A percentile compares a stretch with the other conserved stretches of the same genome.
Evolutionary conservation across 1,284 basidiomycete genomes (phyloP).

Genomic region (Tremellales sp.): DNA sequence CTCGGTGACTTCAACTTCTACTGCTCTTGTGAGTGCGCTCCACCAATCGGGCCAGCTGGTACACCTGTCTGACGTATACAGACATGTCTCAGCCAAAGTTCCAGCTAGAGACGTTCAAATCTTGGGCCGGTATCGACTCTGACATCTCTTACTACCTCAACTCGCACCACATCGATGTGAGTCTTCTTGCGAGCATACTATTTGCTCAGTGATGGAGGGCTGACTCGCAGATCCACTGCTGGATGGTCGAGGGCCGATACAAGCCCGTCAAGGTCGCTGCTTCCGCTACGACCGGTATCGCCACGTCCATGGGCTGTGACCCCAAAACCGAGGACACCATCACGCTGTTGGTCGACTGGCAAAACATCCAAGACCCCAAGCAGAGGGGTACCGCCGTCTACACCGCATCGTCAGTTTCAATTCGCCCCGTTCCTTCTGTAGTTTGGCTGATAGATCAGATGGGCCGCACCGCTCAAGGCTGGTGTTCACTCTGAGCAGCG

Average conservation of each 20-base stretch:
- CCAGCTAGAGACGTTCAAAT: slow-evolving; percentile 87
- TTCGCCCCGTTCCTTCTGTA: background rate
- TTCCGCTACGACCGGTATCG: slow-evolving; percentile 81
- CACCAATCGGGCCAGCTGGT: background rate
- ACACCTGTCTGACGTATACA: slow-evolving; percentile 3
- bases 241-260: slow-evolving; percentile 75
- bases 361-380: slow-evolving; percentile 63
- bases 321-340: slow-evolving; percentile 84
- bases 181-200: slow-evolving; percentile 5
- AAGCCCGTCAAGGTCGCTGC: slow-evolving; percentile 76
- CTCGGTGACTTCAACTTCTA: slow-evolving; percentile 88
- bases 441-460: slow-evolving; percentile 37
- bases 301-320: slow-evolving; percentile 65
- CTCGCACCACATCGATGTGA: slow-evolving; percentile 72
- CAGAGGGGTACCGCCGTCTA: slow-evolving; percentile 64
- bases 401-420: slow-evolving; percentile 61
- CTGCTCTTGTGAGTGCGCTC: slow-evolving; percentile 38
- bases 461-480: slow-evolving; percentile 52
- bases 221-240: slow-evolving; percentile 63
- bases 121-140: slow-evolving; percentile 89
- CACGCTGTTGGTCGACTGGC: slow-evolving; percentile 89
- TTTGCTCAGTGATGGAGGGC: no score
- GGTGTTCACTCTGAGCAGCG: slow-evolving; percentile 76
- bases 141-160: slow-evolving; percentile 88
- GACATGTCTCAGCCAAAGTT: slow-evolving; percentile 91